phyloP scores from a whole-genome alignment of 129 eudicot genomes.

The Ambrosia trifida region DNA sequence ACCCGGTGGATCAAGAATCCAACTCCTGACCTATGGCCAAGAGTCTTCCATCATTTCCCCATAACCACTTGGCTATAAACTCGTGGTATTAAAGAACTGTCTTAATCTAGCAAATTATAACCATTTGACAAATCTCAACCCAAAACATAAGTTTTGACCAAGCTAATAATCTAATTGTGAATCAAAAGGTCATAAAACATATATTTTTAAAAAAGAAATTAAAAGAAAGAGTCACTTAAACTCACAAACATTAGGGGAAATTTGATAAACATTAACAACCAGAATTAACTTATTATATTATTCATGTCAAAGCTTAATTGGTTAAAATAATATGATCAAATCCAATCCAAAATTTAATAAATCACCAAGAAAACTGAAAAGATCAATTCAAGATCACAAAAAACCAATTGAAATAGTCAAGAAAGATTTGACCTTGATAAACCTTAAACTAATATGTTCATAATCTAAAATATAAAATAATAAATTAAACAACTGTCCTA shows the following conservation, averaged over 20 bases:
- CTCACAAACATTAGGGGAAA: background rate
- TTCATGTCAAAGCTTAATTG: background rate
- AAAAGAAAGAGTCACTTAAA: background rate
- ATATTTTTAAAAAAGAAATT: background rate
- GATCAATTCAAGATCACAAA: background rate
- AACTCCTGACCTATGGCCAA: no score
- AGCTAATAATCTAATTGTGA: background rate
- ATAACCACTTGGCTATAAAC: no score
- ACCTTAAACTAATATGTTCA: background rate
- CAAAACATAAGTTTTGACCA: background rate
- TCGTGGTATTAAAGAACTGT: background rate
- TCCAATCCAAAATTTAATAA: background rate
- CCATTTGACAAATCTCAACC: conserved; percentile 2
- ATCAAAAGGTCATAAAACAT: background rate
- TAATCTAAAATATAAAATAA: background rate
- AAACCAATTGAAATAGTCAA: background rate
- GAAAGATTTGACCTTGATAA: conserved; percentile 59
- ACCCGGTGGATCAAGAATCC: no score
- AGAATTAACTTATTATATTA: background rate
- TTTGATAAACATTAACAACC: background rate
- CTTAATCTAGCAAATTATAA: background rate
- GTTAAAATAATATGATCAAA: background rate
- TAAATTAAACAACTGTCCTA: background rate
- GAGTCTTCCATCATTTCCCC: no score
- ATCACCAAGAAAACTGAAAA: conserved; percentile 11